A percentile compares a stretch with the other conserved stretches of the same genome.
Conservation (phyloP, 1,139 yeast species). For the Schwanniomyces etchellsii region DNA sequence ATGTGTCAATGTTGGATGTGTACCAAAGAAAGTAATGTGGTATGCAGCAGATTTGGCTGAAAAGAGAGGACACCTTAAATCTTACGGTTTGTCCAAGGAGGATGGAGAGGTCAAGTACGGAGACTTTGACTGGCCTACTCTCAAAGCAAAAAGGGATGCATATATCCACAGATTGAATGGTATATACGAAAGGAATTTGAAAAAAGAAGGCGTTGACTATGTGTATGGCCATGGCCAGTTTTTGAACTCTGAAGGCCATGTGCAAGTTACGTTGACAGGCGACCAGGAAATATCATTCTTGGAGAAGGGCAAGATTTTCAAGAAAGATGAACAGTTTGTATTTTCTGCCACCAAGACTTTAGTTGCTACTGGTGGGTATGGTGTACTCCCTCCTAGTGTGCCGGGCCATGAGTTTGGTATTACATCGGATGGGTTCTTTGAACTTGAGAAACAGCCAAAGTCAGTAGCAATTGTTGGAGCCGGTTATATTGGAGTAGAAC, state of each 20-base stretch:
- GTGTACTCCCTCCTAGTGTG: slow-evolving; percentile 62
- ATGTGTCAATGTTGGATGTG: slow-evolving; percentile 99
- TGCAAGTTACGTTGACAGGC: slow-evolving; percentile 59
- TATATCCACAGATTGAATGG: slow-evolving; percentile 84
- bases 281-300: slow-evolving; percentile 37
- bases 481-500: slow-evolving; percentile 94
- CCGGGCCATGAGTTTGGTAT: slow-evolving; percentile 83
- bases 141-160: slow-evolving; percentile 88
- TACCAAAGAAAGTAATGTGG: slow-evolving; percentile 99
- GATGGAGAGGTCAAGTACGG: slow-evolving; percentile 46
- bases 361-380: slow-evolving; percentile 91
- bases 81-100: slow-evolving; percentile 69
- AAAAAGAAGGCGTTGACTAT: slow-evolving; percentile 83
- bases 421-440: slow-evolving; percentile 89
- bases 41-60: slow-evolving; percentile 87
- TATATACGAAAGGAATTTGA: slow-evolving; percentile 81
- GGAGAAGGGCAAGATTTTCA: slow-evolving; percentile 19
- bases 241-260: slow-evolving; percentile 54
- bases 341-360: slow-evolving; percentile 79
- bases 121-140: slow-evolving; percentile 71
- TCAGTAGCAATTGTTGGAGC: slow-evolving; percentile 95
- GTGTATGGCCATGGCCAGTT: slow-evolving; percentile 87
- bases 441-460: slow-evolving; percentile 75
- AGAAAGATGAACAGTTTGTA: slow-evolving; percentile 48
- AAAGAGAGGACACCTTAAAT: slow-evolving; percentile 64